A percentile compares a stretch with the other conserved stretches of the same genome.
Evolutionary conservation across 2,329 filamentous ascomycete genomes (phyloP).

Genomic region (Ophiognomonia clavigignenti-juglandacearum): DNA sequence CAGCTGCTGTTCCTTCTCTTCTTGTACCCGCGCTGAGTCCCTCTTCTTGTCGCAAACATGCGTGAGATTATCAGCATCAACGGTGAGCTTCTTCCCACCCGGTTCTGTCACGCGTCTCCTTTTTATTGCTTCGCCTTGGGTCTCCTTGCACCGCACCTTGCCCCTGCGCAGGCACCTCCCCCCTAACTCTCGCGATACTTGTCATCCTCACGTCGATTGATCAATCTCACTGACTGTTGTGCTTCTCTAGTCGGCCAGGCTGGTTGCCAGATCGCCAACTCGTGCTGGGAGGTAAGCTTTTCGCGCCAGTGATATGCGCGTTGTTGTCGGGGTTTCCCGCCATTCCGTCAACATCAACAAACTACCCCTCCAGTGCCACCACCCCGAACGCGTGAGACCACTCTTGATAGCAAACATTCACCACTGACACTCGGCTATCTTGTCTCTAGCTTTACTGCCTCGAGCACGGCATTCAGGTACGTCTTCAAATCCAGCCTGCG

Average conservation of each 20-base stretch:
- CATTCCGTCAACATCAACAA: slow-evolving; percentile 15
- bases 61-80: slow-evolving; percentile 99
- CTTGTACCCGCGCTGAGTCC: slow-evolving; percentile 11
- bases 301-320: slow-evolving; percentile 5
- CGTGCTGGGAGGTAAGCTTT: slow-evolving; percentile 96
- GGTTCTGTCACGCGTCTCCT: slow-evolving; percentile 22
- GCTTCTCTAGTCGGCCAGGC: slow-evolving; percentile 86
- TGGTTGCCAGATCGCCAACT: slow-evolving; percentile 99
- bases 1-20: slow-evolving; percentile 7
- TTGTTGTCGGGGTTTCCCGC: slow-evolving; percentile 6
- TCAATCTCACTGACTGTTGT: slow-evolving; percentile 46
- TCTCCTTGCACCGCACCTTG: slow-evolving; percentile 37
- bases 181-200: slow-evolving; percentile 17
- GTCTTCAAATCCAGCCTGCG: too few species aligned
- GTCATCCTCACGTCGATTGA: slow-evolving; percentile 4
- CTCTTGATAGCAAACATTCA: slow-evolving; percentile 22
- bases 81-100: slow-evolving; percentile 57
- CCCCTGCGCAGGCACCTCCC: slow-evolving; percentile 13
- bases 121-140: slow-evolving; percentile 27
- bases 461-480: slow-evolving; percentile 98
- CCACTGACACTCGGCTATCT: slow-evolving; percentile 16
- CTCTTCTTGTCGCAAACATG: slow-evolving; percentile 59
- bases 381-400: slow-evolving; percentile 11
- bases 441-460: slow-evolving; percentile 88
- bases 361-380: slow-evolving; percentile 1